These are phyloP conservation scores for Ophiostoma fasciatum DNA, from an alignment of 2,329 filamentous ascomycete genomes.

Conservation along the genomic window DNA sequence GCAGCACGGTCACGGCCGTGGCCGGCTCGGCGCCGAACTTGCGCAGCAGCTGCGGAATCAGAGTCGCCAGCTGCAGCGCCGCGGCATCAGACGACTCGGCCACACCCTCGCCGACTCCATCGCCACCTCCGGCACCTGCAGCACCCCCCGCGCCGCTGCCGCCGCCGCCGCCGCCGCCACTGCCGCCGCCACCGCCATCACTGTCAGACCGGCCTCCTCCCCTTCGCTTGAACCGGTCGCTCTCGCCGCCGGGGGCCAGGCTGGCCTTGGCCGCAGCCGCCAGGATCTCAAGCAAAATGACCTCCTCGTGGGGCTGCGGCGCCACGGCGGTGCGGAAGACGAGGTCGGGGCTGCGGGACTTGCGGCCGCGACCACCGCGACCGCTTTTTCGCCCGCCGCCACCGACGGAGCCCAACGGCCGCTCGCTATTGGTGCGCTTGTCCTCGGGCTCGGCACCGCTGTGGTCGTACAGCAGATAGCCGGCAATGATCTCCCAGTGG, in stretches of 20 bases:
- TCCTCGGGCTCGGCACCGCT: conserved; percentile 36
- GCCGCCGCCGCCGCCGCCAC: neutral
- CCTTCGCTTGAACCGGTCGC: conserved; percentile 43
- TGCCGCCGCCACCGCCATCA: neutral
- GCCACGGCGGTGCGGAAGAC: conserved; percentile 59
- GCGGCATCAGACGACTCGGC: conserved; percentile 62
- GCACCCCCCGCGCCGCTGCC: too few relatives aligned
- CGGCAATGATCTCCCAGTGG: conserved; percentile 77
- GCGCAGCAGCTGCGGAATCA: conserved; percentile 75
- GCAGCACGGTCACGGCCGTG: conserved; percentile 72
- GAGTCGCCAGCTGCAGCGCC: conserved; percentile 58
- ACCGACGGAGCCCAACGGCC: too few relatives aligned
- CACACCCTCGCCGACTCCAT: too few relatives aligned
- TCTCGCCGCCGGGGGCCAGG: conserved; percentile 48
- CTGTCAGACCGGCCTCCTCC: conserved; percentile 43
- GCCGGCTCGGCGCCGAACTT: conserved; percentile 86
- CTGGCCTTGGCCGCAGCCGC: conserved; percentile 66
- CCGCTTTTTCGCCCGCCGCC: too few relatives aligned
- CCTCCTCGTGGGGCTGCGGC: conserved; percentile 62
- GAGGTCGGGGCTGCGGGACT: too few relatives aligned
- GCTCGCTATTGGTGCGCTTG: conserved; percentile 14
- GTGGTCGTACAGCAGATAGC: conserved; percentile 87
- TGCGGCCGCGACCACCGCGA: too few relatives aligned
- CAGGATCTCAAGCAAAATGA: conserved; percentile 74
- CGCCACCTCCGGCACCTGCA: too few relatives aligned